phyloP scores from a whole-genome alignment of 148 eudicot species.

The Camellia lanceoleosa region DNA sequence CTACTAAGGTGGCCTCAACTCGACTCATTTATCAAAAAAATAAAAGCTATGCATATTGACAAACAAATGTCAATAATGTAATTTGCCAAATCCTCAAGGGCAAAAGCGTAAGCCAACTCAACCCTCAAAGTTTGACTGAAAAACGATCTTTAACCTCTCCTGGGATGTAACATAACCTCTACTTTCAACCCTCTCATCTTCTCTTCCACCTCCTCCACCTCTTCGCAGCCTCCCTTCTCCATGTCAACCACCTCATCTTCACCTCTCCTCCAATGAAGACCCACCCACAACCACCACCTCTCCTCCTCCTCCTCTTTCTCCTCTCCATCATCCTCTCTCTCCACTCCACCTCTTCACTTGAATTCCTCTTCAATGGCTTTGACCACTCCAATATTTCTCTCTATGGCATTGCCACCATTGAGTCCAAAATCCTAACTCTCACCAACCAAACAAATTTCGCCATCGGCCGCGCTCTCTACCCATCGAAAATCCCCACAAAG shows the following conservation, averaged over 20 bases:
- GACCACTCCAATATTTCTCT: slow-evolving; percentile 1
- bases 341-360: slow-evolving; percentile 14
- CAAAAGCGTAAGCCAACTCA: no score
- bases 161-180: no score
- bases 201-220: not conserved
- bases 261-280: not conserved
- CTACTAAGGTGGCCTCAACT: no score
- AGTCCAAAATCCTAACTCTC: slow-evolving; percentile 19
- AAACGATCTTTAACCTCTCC: no score
- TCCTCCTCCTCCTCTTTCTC: not conserved
- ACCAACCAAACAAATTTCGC: slow-evolving; percentile 10
- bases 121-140: no score
- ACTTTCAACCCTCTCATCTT: not conserved
- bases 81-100: no score
- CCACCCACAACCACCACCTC: not conserved
- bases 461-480: slow-evolving; percentile 24
- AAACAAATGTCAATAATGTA: no score
- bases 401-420: slow-evolving; percentile 16
- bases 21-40: no score
- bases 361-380: slow-evolving; percentile 24
- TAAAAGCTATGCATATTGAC: no score
- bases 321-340: slow-evolving; percentile 8
- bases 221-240: not conserved
- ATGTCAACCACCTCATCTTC: no score
- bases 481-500: slow-evolving; percentile 19